Base-by-base conservation (phyloP, 2,329 filamentous ascomycete species). In the Pseudomassariella vexata region DNA sequence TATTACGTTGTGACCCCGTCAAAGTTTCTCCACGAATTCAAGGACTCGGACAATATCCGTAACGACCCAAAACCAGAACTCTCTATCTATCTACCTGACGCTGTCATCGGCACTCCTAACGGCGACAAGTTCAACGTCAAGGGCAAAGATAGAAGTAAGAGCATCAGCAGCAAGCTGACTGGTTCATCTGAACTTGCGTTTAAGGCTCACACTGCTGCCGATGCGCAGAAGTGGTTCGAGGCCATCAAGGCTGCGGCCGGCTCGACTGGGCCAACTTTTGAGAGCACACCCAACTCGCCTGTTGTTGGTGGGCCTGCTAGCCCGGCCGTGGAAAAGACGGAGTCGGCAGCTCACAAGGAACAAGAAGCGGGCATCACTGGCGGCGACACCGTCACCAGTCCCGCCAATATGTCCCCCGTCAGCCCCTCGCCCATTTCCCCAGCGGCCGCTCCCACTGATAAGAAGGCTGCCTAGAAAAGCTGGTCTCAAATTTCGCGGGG, bases 21-120 rank as follows among this genome's bases (percentile, higher is more conserved):
- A 36, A 87, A 85, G 51, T 98, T 82, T 63, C 65, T 98, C 37
- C 92, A 98, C 64, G 89, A 95, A 60, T 98, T 94, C 71, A 94
- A 94, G 63, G 88, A 94, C 51, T 83, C 85, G 53, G 90, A 96
- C 50, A 73, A 79, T 50, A 46, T 71, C 31, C 69, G 71, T 28
- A 63, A 76, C 48, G 86, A 94, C 40, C 86, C 87, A 8, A 70
- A 74, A 35, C 90, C 92, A 0, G 90, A 98, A 56, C 68, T 92
- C 24, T 92, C 85, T 10, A 77, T 98, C 45, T 96, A 90, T 59
- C 78, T 98, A 1, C 89, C 92, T 9, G 92, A 98, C 48, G 94
- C 90, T 47, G 61, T 81, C 27, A 75, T 96, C 36, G 86, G 88
- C 36, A 52, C 63, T 1, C 73, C 75, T 9, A 79, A 70, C 44